These are phyloP conservation scores for Candida sanyaensis DNA, from an alignment of 1,139 yeast genomes.

Conservation along the genomic window DNA sequence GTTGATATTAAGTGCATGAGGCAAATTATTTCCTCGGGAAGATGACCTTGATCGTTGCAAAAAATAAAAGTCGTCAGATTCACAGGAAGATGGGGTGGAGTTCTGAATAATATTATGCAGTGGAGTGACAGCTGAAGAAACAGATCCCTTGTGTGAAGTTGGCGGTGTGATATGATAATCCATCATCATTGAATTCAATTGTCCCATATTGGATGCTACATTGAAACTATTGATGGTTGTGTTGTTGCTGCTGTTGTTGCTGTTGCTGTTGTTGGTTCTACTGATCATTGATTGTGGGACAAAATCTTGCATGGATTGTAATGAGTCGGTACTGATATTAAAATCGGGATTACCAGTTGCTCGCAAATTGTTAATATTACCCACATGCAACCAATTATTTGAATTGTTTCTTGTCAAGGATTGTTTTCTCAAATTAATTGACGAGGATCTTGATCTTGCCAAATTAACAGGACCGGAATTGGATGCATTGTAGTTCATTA, in stretches of 20 bases:
- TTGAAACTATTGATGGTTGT: not conserved
- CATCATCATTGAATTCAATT: slow-evolving; percentile 38
- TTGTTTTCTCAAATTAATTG: slow-evolving; percentile 42
- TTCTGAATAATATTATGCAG: slow-evolving; percentile 3
- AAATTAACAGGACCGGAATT: slow-evolving; percentile 6
- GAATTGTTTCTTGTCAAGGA: slow-evolving; percentile 49
- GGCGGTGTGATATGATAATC: slow-evolving; percentile 47
- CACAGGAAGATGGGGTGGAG: slow-evolving; percentile 10
- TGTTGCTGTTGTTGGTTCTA: slow-evolving; percentile 17
- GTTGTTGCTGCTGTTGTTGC: slow-evolving; percentile 8
- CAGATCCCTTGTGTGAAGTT: slow-evolving; percentile 36
- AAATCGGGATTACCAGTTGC: slow-evolving; percentile 21
- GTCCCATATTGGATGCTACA: slow-evolving; percentile 10
- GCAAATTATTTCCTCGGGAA: slow-evolving; percentile 27
- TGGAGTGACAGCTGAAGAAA: slow-evolving; percentile 22
- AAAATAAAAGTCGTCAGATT: slow-evolving; percentile 13
- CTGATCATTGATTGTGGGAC: slow-evolving; percentile 45
- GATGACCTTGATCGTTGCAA: slow-evolving; percentile 27
- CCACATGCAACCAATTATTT: slow-evolving; percentile 49
- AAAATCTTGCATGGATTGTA: slow-evolving; percentile 47
- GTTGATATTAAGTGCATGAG: slow-evolving; percentile 42
- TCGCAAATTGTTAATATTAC: slow-evolving; percentile 41
- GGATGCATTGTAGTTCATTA: slow-evolving; percentile 27
- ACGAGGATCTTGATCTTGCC: slow-evolving; percentile 27
- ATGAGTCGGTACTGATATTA: slow-evolving; percentile 42